Evolutionary conservation across 2,329 filamentous ascomycete species (phyloP).

Genomic region (Hyphodiscus sp.): DNA sequence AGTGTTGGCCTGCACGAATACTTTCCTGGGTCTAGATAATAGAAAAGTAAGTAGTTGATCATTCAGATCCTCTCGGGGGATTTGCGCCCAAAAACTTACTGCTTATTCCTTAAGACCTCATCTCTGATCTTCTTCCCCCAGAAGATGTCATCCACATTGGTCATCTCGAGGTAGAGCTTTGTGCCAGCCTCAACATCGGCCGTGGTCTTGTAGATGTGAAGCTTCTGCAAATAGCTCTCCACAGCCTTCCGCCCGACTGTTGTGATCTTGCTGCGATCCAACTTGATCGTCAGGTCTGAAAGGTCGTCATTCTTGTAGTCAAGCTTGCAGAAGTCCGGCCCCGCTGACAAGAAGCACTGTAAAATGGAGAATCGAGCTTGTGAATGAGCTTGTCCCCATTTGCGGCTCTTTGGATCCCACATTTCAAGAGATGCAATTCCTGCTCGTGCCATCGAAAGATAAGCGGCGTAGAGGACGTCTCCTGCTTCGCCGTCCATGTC

Average conservation of each 20-base stretch:
- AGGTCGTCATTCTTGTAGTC: conserved; percentile 63
- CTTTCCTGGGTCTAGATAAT: conserved; percentile 55
- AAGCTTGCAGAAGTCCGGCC: conserved; percentile 80
- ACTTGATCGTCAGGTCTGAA: conserved; percentile 71
- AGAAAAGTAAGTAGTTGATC: too few relatives aligned
- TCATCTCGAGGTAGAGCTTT: conserved; percentile 77
- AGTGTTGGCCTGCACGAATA: conserved; percentile 94
- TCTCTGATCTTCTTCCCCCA: conserved; percentile 76
- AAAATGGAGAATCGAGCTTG: conserved; percentile 88
- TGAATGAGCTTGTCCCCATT: conserved; percentile 91
- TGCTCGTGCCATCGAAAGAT: conserved; percentile 91
- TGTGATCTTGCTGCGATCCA: conserved; percentile 83
- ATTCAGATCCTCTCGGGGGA: too few relatives aligned
- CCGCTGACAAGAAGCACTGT: conserved; percentile 76
- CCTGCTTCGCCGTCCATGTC: conserved; percentile 73
- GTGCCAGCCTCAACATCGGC: conserved; percentile 75
- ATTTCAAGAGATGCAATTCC: conserved; percentile 84
- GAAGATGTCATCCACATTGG: conserved; percentile 71
- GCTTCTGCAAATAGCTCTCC: conserved; percentile 78
- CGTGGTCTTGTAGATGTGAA: conserved; percentile 89
- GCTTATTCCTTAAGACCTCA: conserved; percentile 69
- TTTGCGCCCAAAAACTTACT: conserved; percentile 28
- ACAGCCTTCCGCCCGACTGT: conserved; percentile 76
- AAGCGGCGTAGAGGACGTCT: conserved; percentile 80
- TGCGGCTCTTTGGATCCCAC: conserved; percentile 85